phyloP scores from a whole-genome alignment of 176 grass and related monocot genomes.

The Typha latifolia region DNA sequence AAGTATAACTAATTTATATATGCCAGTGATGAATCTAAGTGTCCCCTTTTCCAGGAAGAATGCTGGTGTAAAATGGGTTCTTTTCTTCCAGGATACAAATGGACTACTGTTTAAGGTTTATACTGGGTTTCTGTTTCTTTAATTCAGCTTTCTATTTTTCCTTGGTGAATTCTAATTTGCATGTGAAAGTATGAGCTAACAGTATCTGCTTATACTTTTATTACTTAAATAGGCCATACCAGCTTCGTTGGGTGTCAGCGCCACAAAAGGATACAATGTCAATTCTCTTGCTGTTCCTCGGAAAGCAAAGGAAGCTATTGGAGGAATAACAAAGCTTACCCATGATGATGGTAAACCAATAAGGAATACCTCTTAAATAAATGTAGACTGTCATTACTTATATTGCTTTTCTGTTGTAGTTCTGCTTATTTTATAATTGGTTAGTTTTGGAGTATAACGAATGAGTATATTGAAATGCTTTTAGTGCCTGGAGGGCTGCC shows the following conservation, averaged over 20 bases:
- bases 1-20: background rate
- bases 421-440: too few relatives aligned
- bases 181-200: background rate
- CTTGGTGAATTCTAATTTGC: background rate
- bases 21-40: too few relatives aligned
- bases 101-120: constrained; percentile 94
- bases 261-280: constrained; percentile 80
- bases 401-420: too few relatives aligned
- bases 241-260: constrained; percentile 85
- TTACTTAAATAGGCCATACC: constrained; percentile 63
- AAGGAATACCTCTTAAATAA: background rate
- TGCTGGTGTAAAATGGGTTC: constrained; percentile 62
- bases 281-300: constrained; percentile 94
- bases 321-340: constrained; percentile 96
- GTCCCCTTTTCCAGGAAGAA: constrained; percentile 44
- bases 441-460: too few relatives aligned
- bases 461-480: too few relatives aligned
- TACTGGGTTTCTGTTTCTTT: background rate
- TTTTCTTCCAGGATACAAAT: constrained; percentile 99
- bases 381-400: too few relatives aligned
- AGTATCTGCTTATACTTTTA: background rate
- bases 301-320: constrained; percentile 98
- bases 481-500: too few relatives aligned
- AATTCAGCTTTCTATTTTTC: background rate
- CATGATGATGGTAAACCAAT: constrained; percentile 55